Evolutionary conservation across 176 grass and related monocot species (phyloP).

Genomic region (Thalia dealbata): DNA sequence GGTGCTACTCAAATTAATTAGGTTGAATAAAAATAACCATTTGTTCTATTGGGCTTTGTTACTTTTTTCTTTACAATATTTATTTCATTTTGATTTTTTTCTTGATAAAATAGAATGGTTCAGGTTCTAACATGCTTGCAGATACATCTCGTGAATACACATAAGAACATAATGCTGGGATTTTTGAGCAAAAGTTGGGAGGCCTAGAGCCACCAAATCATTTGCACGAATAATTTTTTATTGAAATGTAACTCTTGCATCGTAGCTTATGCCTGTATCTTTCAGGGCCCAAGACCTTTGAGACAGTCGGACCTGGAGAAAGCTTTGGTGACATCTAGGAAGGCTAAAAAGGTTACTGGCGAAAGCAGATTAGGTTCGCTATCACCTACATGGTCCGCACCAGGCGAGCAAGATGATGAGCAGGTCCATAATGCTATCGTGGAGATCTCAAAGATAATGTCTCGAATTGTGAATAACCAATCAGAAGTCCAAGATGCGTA

Average conservation of each 20-base stretch:
- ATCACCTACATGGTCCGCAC: slow-evolving; percentile 45
- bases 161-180: no score
- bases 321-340: slow-evolving; percentile 62
- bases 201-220: no score
- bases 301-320: slow-evolving; percentile 64
- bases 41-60: no score
- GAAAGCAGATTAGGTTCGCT: slow-evolving; percentile 20
- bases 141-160: no score
- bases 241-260: not conserved
- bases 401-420: slow-evolving; percentile 57
- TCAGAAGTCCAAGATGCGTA: slow-evolving; percentile 45
- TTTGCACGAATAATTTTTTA: not conserved
- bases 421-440: slow-evolving; percentile 80
- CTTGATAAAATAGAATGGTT: not conserved
- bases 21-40: no score
- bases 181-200: no score
- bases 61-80: no score
- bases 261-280: not conserved
- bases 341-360: slow-evolving; percentile 38
- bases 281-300: slow-evolving; percentile 66
- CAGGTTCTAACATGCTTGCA: not conserved
- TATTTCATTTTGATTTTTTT: not conserved
- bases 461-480: slow-evolving; percentile 75
- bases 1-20: no score
- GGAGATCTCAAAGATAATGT: slow-evolving; percentile 97